Base-by-base conservation (phyloP, 164 flowering plant species). In the Annona squamosa region DNA sequence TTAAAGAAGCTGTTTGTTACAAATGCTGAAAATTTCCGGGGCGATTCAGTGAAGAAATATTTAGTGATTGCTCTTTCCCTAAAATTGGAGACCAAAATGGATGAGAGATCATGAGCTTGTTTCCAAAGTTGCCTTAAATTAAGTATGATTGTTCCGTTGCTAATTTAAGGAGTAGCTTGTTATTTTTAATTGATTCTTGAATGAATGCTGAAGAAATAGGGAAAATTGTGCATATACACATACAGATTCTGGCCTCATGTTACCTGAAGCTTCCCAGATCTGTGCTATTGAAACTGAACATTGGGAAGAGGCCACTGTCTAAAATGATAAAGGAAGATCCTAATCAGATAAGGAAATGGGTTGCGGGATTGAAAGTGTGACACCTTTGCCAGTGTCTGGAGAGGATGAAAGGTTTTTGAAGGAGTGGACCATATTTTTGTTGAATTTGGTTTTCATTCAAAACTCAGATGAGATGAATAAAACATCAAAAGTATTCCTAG, bases 401-500 rank as follows among this genome's bases (percentile, higher is more conserved):
- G 75, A 78, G 65, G 81, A 76, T 48, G 73, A 69, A 3, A 52
- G 42, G 67, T 26, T 48, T 71, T 81, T 80, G 65, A 64, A 41
- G 71, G 59, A 79, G 77, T 89, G 85, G 78, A 77, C 79, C 16
- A 77, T 79, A 77, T 93, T 93, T 80, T 76, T 93, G 74, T 47
- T 82, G 74, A 84, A 75, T 9, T 52, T 91, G 72, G 94, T 94
- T 69, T 87, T 80, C 68, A 77, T 64, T 13, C 87, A 87, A 76
- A 75, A 85, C 69, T 82, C 92, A 4, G 59, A 70, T 1, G 85
- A 84, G 70, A 83, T 91, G 87, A 78, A 77, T 37, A 80, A 71
- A 73, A 89, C 91, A 26, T 61, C 82, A 16, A 88, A 85, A 76
- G 44, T 63, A 10, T 89, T 86, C 67, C 86, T 89, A 46, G 97